phyloP scores from a whole-genome alignment of 106 monocot genomes.

The Acorus gramineus region DNA sequence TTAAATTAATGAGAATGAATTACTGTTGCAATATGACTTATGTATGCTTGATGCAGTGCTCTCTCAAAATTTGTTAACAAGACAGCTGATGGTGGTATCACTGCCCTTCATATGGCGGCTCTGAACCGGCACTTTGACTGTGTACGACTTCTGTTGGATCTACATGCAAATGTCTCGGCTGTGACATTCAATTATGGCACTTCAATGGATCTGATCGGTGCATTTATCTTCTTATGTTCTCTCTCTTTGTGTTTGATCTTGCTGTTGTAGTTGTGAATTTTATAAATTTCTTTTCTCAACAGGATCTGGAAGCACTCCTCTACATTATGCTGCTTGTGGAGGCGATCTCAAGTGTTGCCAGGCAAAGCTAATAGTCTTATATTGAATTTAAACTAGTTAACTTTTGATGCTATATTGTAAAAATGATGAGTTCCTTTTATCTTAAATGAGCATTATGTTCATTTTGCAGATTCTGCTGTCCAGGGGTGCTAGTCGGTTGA shows the following conservation, averaged over 20 bases:
- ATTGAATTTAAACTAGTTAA: too few species aligned
- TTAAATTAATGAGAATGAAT: too few species aligned
- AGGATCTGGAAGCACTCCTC: conserved; percentile 93
- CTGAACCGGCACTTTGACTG: conserved; percentile 76
- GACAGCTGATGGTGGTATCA: conserved; percentile 82
- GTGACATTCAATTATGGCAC: conserved; percentile 87
- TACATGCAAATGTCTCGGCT: conserved; percentile 56
- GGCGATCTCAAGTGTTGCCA: conserved; percentile 89
- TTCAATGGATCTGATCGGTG: conserved; percentile 73
- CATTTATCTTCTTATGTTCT: neutral
- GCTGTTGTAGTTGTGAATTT: neutral
- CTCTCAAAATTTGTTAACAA: conserved; percentile 65
- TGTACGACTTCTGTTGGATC: conserved; percentile 80
- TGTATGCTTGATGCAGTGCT: conserved; percentile 29
- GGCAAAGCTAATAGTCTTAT: conserved; percentile 20
- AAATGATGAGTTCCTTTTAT: too few species aligned
- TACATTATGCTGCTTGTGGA: conserved; percentile 97
- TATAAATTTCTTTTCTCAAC: conserved; percentile 3
- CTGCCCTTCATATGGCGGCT: conserved; percentile 89
- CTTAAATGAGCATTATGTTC: neutral
- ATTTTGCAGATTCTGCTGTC: conserved; percentile 64
- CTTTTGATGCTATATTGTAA: too few species aligned
- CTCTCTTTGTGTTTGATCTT: neutral
- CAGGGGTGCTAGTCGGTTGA: conserved; percentile 74
- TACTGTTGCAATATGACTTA: too few species aligned